Percentiles rank a stretch among this genome's conserved stretches.
Conservation (phyloP, 441 rosid species). For the Monsonia emarginata region DNA sequence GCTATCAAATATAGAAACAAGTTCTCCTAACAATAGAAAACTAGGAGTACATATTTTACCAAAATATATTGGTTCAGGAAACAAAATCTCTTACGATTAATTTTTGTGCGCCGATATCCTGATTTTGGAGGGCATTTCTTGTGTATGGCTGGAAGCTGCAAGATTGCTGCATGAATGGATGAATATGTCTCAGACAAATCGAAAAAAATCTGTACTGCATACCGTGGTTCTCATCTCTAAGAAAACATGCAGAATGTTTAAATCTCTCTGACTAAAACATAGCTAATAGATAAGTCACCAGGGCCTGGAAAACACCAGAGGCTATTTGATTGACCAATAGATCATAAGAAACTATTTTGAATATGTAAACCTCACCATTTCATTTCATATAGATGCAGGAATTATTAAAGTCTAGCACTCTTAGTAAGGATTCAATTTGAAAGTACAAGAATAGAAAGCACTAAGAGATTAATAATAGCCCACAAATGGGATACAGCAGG, state of each 20-base stretch:
- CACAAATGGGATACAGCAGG: background rate
- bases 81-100: slow-evolving; percentile 56
- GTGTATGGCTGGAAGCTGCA: slow-evolving; percentile 74
- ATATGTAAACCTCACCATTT: too few relatives aligned
- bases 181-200: slow-evolving; percentile 17
- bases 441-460: background rate
- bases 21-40: background rate
- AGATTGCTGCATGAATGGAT: slow-evolving; percentile 59
- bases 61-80: background rate
- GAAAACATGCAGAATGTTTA: slow-evolving; percentile 14
- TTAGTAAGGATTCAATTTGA: background rate
- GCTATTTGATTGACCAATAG: too few relatives aligned
- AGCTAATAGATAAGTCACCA: background rate
- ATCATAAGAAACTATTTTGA: too few relatives aligned
- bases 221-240: too few relatives aligned
- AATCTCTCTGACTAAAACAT: background rate
- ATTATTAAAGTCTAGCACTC: background rate
- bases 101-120: slow-evolving; percentile 73
- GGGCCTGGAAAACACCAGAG: background rate
- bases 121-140: slow-evolving; percentile 68
- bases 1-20: background rate
- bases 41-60: slow-evolving; percentile 8
- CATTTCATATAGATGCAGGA: too few relatives aligned
- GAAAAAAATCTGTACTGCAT: too few relatives aligned
- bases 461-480: background rate